Evolutionary conservation across 495 filamentous ascomycete species (phyloP), one percentile per base, ranked within the genome.

Genomic region (Diplogelasinospora grovesii): DNA sequence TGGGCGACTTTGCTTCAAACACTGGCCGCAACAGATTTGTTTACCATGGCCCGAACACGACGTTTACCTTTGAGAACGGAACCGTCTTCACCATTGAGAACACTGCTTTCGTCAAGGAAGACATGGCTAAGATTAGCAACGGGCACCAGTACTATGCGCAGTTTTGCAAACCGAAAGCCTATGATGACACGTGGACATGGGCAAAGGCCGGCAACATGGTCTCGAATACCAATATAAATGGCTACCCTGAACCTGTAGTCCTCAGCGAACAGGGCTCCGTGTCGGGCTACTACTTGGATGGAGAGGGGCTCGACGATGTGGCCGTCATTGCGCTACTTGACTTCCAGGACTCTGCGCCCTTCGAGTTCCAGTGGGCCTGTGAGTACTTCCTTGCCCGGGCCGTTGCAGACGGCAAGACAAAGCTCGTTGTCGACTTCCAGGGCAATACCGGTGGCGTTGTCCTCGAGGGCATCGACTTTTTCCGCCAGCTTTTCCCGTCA

Each of bases 401-500:
- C 21, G 44, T 48, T 22, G 53, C 46, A 3, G 57, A 61, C 11
- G 62, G 60, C 8, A 74, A 69, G 44, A 65, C 58, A 27, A 71
- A 70, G 32, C 54, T 80, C 2, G 50, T 80, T 15, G 69, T 81
- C 36, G 77, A 80, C 44, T 49, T 81, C 3, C 61, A 68, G 8
- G 48, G 53, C 14, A 81, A 81, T 48, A 55, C 51, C 0, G 77
- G 77, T 10, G 77, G 77, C 19, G 56, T 55, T 16, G 63, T 74
- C 30, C 40, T 69, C 22, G 56, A 59, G 3, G 65, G 65, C 1
- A 65, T 68, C 34, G 72, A 70, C 38, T 56, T 73, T 15, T 60
- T 56, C 37, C 38, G 20, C 8, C 41, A 60, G 48, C 50, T 63
- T 5, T 63, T 60, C 44, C 59, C 59, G 2, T 43, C 46, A 35